Evolutionary conservation across 495 filamentous ascomycete genomes (phyloP).

Genomic region (Aspergillus indologenus): DNA sequence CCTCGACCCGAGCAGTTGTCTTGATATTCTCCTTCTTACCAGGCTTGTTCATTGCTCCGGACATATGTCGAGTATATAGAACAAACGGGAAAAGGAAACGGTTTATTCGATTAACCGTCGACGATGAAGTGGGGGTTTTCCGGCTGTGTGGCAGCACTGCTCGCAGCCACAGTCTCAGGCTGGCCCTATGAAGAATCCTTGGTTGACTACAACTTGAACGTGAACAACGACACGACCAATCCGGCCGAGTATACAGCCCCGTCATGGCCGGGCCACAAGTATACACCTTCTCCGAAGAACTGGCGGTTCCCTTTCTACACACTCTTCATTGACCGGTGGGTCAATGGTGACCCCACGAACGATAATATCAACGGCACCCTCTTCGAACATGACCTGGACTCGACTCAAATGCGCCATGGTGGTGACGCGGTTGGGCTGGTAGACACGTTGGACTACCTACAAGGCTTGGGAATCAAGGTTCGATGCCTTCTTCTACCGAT

Average conservation of each 20-base stretch:
- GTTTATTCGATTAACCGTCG: conserved; percentile 11
- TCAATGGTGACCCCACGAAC: conserved; percentile 70
- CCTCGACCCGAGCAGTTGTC: conserved; percentile 4
- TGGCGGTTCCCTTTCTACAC: conserved; percentile 76
- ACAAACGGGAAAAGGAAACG: conserved; percentile 10
- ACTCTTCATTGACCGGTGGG: conserved; percentile 65
- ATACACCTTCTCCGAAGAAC: conserved; percentile 57
- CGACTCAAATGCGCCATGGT: conserved; percentile 72
- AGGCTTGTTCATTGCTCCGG: conserved; percentile 9
- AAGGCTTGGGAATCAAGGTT: conserved; percentile 73
- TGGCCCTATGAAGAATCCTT: conserved; percentile 56
- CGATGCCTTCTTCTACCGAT: conserved; percentile 2
- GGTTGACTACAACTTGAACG: conserved; percentile 59
- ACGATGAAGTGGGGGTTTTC: conserved; percentile 37
- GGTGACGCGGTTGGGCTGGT: conserved; percentile 64
- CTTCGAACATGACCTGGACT: conserved; percentile 66
- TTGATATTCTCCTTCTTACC: conserved; percentile 6
- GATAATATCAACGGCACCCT: conserved; percentile 67
- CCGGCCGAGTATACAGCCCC: conserved; percentile 60
- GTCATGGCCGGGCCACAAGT: conserved; percentile 55
- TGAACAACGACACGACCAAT: conserved; percentile 53
- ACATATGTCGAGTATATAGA: conserved; percentile 25
- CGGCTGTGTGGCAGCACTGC: conserved; percentile 27
- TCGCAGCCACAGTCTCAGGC: conserved; percentile 29
- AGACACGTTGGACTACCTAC: conserved; percentile 69